Base-by-base conservation (phyloP, 1,139 yeast genomes). In the Scheffersomyces cryptocercus region DNA sequence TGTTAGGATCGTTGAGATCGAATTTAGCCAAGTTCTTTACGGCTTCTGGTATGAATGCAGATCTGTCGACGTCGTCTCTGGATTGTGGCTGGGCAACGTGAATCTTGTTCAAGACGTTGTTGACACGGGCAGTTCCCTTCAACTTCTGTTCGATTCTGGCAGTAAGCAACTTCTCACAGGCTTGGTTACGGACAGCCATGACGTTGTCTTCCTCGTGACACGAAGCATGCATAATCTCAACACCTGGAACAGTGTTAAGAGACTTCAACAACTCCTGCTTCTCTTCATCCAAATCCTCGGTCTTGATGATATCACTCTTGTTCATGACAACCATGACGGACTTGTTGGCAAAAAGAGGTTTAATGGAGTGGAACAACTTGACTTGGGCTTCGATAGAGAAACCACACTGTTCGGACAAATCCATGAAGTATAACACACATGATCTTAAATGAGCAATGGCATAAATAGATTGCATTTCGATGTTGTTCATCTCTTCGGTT, bases 391-490 rank as follows among this genome's bases (percentile, higher is more conserved):
- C 98, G 54, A 93, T 84, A 28, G 96, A 84, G 74, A 91, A 93
- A 40, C 99, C 99, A 82, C 99, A 93, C 77, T 91, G 98, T 75
- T 95, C 99, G 32, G 96, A 87, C 55, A 93, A 79, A 77, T 93
- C 99, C 99, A 93, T 93, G 62, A 93, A 93, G 73, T 95, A 93
- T 60, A 95, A 72, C 38, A 93, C 96, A 68, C 97, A 89, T 20
- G 98, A 90, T 64, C 99, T 82, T 67, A 93, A 82, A 70, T 93
- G 99, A 33, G 99, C 99, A 77, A 93, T 89, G 49, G 99, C 99
- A 62, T 95, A 93, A 62, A 93, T 91, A 44, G 96, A 86, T 75
- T 93, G 99, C 99, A 93, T 93, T 76, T 93, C 99, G 67, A 93
- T 95, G 71, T 95, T 93, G 75, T 91, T 95, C 99, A 93, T 95